These are phyloP conservation scores for Penicillium concentricum DNA, from an alignment of 2,329 filamentous ascomycete species.

Conservation along the genomic window DNA sequence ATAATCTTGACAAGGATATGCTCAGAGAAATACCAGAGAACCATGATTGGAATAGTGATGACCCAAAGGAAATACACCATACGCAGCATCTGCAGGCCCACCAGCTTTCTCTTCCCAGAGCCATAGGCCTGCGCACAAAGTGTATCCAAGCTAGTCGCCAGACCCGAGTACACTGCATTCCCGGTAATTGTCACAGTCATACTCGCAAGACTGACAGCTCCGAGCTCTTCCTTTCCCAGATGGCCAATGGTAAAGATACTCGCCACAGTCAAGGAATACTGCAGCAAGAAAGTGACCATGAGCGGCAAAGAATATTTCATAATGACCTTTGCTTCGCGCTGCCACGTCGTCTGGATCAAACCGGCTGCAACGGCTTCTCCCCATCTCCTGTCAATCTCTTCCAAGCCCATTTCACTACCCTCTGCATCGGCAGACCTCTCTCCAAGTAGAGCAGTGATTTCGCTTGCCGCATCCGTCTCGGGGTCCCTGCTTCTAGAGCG, in stretches of 20 bases:
- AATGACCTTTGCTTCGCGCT: conserved; percentile 81
- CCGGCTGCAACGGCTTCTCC: conserved; percentile 79
- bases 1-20: conserved; percentile 65
- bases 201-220: conserved; percentile 65
- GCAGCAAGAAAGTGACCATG: conserved; percentile 71
- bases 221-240: conserved; percentile 68
- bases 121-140: conserved; percentile 93
- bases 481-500: conserved; percentile 8
- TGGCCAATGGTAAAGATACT: conserved; percentile 77
- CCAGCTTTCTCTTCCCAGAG: conserved; percentile 82
- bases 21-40: conserved; percentile 70
- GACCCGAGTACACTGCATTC: conserved; percentile 75
- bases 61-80: conserved; percentile 76
- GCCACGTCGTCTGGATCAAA: conserved; percentile 85
- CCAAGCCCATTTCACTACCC: conserved; percentile 51
- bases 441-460: conserved; percentile 51
- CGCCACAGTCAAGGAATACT: conserved; percentile 81
- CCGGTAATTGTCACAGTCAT: conserved; percentile 82
- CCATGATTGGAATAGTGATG: conserved; percentile 68
- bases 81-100: conserved; percentile 77
- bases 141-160: conserved; percentile 87
- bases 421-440: conserved; percentile 32
- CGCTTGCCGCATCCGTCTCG: conserved; percentile 30
- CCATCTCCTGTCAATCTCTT: conserved; percentile 72
- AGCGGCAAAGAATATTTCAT: conserved; percentile 68